Evolutionary conservation across 1,284 basidiomycete species (phyloP), one percentile per base, ranked within the genome.

Genomic region (Rhodotorula sp.): DNA sequence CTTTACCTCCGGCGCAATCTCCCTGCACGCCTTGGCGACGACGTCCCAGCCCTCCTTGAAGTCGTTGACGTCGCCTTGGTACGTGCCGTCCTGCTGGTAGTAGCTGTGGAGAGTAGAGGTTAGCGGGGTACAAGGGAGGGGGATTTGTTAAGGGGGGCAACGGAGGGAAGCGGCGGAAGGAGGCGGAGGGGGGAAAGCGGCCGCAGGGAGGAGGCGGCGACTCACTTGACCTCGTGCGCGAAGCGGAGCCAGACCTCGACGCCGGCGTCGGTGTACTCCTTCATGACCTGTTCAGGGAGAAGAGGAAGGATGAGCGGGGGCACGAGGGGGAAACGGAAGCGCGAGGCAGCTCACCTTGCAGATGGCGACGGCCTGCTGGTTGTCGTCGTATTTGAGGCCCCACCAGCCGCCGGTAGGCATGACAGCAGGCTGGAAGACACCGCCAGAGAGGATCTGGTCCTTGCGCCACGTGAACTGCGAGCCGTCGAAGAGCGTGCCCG

Each of bases 201-300:
- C 22, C 3, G 34, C 34, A 9, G 5, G 39, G 39, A 13, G 34
- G 22, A 5, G 22, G 46, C 8, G 9, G 32, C n/a, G 51, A 41
- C 64, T 15, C 34, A 69, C 67, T 64, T 64, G 63, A 64, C 68
- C 57, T 81, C 81, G 73, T 81, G 81, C 4, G 77, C 81, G 56
- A 82, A 81, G 25, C 81, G 78, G 27, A 82, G 73, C 67, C 81
- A 79, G 57, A 82, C 81, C 57, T 81, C 80, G 50, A 82, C 76
- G 32, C 81, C 81, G 19, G 77, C 69, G 67, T 82, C 81, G 59
- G 80, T 81, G 74, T 81, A 82, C 64, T 80, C 69, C 75, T 82
- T 82, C 80, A 82, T 80, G 41, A 81, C 81, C 1, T 79, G 74
- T 65, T 7, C 5, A 10, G 12, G 46, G 81, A 78, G 19, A 77